Evolutionary conservation across 352 stramenopile species (phyloP), one percentile per base, ranked within the genome.

Genomic region (Phytophthora colocasiae): DNA sequence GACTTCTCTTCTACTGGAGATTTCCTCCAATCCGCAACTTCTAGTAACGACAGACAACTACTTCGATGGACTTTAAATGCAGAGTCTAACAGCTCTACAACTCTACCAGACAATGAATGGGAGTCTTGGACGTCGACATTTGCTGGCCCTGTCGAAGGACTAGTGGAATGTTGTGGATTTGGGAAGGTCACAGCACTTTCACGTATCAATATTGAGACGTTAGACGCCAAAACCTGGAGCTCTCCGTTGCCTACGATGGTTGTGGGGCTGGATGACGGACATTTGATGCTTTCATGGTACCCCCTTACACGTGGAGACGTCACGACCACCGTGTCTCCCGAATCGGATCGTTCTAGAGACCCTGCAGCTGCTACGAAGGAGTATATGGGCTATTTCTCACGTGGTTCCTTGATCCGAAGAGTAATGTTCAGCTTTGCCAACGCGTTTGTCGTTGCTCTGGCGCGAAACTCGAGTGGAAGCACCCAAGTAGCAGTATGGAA

Each of bases 21-120:
- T 11, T 93, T 85, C 73, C 63, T 97, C 11, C 85, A 91, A 45
- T 91, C 83, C 10, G 77, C 81, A 0, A 93, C 77, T 0, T 81
- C 71, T 1, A 77, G 77, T n/a, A 57, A 70, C 0, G 79, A 83
- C 29, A 69, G 63, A 41, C 84, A 97, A 54, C 45, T 96, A 0
- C 52, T 96, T 41, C 86, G 85, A 1, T 97, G 90, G 89, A 31
- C 71, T 56, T 59, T 92, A 0, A 47, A 63, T 4, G 49, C 67
- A 6, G 52, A 71, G 7, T 19, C 56, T 17, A 12, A 36, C 9
- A 14, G 8, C 31, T 14, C 31, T 36, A 36, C 31, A 4, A 47
- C 34, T 6, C 56, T 87, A 9, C 36, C 68, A 6, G 76, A 85
- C 17, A 66, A 85, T 40, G 63, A 63, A 14, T 91, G 83, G 83